Evolutionary conservation across 768 basidiomycete genomes (phyloP).

Genomic region (Fistulinella prunicolor): DNA sequence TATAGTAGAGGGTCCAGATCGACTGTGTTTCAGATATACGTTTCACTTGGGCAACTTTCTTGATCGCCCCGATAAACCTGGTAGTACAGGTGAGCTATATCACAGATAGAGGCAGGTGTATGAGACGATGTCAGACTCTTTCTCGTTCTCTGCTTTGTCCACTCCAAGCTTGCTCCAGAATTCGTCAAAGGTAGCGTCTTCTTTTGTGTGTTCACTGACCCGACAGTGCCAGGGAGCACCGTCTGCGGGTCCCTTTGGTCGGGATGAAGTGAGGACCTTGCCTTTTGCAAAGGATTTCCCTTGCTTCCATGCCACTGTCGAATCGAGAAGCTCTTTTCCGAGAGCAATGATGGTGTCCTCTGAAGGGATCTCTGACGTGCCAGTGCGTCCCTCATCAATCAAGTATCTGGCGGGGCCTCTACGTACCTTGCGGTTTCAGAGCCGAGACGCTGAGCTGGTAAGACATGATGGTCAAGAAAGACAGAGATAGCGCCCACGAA

Average conservation of each 20-base stretch:
- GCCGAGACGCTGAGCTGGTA: constrained; percentile 40
- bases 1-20: constrained; percentile 74
- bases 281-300: constrained; percentile 59
- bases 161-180: constrained; percentile 67
- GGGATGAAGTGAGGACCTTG: constrained; percentile 54
- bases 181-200: constrained; percentile 71
- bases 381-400: neutral
- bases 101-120: neutral
- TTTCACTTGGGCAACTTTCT: constrained; percentile 61
- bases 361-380: constrained; percentile 51
- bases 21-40: constrained; percentile 58
- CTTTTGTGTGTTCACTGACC: constrained; percentile 57
- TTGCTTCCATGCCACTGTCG: constrained; percentile 58
- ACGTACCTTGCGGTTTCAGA: constrained; percentile 39
- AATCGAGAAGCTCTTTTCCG: constrained; percentile 53
- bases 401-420: neutral
- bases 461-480: constrained; percentile 21
- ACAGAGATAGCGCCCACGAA: too few species aligned
- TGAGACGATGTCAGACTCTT: constrained; percentile 57
- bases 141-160: constrained; percentile 68
- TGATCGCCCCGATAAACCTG: constrained; percentile 66
- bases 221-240: constrained; percentile 68
- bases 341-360: constrained; percentile 56
- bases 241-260: constrained; percentile 51
- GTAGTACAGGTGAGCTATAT: neutral